Evolutionary conservation across 805 yeast species (phyloP).

Genomic region (Candida xiaguanensis): DNA sequence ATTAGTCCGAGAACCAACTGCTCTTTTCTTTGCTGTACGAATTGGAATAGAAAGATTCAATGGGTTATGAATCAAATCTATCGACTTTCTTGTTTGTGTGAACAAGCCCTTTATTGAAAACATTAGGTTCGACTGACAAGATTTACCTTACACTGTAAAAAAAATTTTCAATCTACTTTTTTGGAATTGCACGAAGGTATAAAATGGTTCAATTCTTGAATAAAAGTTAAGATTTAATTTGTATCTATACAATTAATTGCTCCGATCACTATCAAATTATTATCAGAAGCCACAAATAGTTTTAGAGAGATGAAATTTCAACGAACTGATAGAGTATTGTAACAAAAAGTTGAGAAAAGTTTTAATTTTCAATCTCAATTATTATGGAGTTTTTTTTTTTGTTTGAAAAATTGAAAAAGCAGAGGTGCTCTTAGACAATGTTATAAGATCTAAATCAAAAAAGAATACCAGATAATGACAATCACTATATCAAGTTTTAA

Average conservation of each 20-base stretch:
- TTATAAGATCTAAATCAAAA: not conserved
- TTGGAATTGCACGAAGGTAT: not conserved
- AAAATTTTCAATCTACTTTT: not conserved
- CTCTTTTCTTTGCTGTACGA: conserved; percentile 90
- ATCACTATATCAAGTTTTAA: not conserved
- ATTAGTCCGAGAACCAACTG: conserved; percentile 91
- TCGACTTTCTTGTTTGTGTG: not conserved
- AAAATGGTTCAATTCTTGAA: not conserved
- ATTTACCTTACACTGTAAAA: not conserved
- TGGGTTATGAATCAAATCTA: not conserved
- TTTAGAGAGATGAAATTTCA: too few relatives aligned
- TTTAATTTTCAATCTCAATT: too few relatives aligned
- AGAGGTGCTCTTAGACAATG: not conserved
- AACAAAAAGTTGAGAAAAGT: too few relatives aligned
- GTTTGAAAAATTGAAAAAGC: not conserved
- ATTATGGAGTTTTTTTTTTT: too few relatives aligned
- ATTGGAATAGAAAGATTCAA: conserved; percentile 33
- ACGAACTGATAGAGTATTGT: too few relatives aligned
- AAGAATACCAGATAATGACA: not conserved
- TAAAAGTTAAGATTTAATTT: too few relatives aligned
- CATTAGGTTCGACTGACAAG: conserved; percentile 3
- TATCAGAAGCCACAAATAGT: too few relatives aligned
- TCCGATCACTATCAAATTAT: too few relatives aligned
- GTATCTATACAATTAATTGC: too few relatives aligned
- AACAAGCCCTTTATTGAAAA: conserved; percentile 1